Conservation (phyloP, 2,329 filamentous ascomycete genomes). For the Sporothrix globosa region DNA sequence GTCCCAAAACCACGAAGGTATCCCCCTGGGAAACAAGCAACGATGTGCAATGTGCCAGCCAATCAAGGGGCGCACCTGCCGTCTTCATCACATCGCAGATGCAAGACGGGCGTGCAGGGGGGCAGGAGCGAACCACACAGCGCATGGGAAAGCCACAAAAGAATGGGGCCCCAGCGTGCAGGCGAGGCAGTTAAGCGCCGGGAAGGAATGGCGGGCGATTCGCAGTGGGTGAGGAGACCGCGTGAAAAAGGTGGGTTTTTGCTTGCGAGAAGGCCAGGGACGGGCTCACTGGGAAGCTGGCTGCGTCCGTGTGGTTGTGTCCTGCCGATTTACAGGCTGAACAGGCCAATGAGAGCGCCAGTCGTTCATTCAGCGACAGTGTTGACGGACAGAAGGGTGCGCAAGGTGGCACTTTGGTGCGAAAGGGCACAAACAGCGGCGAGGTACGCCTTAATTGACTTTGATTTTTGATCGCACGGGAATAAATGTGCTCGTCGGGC, state of each 20-base stretch:
- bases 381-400: background rate
- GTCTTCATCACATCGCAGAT: slow-evolving; percentile 30
- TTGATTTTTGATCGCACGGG: too few species aligned
- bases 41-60: slow-evolving; percentile 29
- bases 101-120: slow-evolving; percentile 17
- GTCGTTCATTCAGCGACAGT: background rate
- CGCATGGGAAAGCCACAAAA: background rate
- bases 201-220: slow-evolving; percentile 23
- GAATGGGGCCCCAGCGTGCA: background rate
- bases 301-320: background rate
- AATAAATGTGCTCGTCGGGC: too few species aligned
- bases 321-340: background rate
- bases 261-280: too few species aligned
- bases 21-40: slow-evolving; percentile 1
- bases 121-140: slow-evolving; percentile 6
- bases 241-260: background rate
- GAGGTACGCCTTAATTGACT: background rate
- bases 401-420: background rate
- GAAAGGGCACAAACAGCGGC: background rate
- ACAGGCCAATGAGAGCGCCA: slow-evolving; percentile 22
- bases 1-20: background rate
- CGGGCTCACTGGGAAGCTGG: too few species aligned
- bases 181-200: slow-evolving; percentile 21
- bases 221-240: slow-evolving; percentile 8
- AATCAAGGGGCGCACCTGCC: slow-evolving; percentile 29